Conservation (phyloP, 176 grass and related monocot genomes). For the Tillandsia leiboldiana region DNA sequence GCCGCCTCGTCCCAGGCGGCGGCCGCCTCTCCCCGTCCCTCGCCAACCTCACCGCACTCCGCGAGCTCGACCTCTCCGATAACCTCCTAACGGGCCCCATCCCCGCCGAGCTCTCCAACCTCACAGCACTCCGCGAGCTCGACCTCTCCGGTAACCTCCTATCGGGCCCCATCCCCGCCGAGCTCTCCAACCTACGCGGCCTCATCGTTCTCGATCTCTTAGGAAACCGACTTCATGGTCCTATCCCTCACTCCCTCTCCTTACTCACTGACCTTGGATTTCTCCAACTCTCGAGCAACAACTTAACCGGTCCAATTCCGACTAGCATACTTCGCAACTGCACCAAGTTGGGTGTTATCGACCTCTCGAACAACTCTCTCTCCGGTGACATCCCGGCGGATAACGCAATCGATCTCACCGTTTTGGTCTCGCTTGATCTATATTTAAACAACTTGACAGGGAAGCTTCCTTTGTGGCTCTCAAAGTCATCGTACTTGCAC, state of each 20-base stretch:
- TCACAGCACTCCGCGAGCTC: conserved; percentile 28
- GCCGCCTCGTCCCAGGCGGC: conserved; percentile 10
- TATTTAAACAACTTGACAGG: conserved; percentile 50
- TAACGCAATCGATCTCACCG: not conserved
- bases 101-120: conserved; percentile 48
- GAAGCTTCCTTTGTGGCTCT: conserved; percentile 51
- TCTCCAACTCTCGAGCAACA: conserved; percentile 31
- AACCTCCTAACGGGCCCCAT: conserved; percentile 48
- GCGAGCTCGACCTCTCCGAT: conserved; percentile 28
- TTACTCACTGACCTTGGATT: conserved; percentile 11
- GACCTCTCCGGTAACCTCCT: conserved; percentile 43
- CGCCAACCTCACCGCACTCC: conserved; percentile 37
- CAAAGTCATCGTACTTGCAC: conserved; percentile 21
- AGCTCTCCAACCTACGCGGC: conserved; percentile 33
- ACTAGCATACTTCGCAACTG: conserved; percentile 42
- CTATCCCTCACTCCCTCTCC: conserved; percentile 39
- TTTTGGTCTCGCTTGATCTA: conserved; percentile 15
- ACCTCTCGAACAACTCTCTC: conserved; percentile 38
- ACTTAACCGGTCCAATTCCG: conserved; percentile 42
- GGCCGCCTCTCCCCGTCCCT: conserved; percentile 25
- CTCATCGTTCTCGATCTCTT: conserved; percentile 12
- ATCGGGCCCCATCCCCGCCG: conserved; percentile 40
- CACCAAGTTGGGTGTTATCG: conserved; percentile 2
- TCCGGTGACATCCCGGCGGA: conserved; percentile 36
- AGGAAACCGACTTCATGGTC: conserved; percentile 29